Evolutionary conservation across 805 yeast species (phyloP), one percentile per base, ranked within the genome.

Genomic region (Candida montana): DNA sequence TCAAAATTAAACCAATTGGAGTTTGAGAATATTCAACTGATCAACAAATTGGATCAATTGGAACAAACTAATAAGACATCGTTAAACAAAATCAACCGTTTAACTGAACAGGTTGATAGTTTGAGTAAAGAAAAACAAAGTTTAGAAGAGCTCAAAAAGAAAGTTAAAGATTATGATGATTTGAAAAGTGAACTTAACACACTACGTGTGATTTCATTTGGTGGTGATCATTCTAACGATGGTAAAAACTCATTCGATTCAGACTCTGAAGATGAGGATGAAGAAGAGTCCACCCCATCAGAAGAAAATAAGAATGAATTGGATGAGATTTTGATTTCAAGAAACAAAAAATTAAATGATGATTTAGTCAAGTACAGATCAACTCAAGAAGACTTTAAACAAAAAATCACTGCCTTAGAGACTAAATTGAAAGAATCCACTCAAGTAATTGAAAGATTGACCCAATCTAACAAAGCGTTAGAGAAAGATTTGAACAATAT

Each of bases 141-240:
- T 5, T 64, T 84, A 49, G 75, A 74, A 52, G 63, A 64, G 20
- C 73, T 75, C 42, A 55, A 83, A 33, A 64, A 65, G 3, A 59
- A 66, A 26, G 75, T 79, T 39, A 63, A 71, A 2, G 96, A 89
- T 57, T 89, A 90, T 60, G 89, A 84, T 39, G 89, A 86, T 47
- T 58, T 89, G 36, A 88, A 87, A 58, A 74, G 77, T 37, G 96
- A 90, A 54, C 66, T 90, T 49, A 74, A 72, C 16, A 74, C 88
- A 20, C 59, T 89, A 46, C 79, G 83, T 56, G 80, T 81, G 48
- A 81, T 88, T 30, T 87, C 85, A 53, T 83, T 88, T 62, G 90
- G 90, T 49, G 90, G 89, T 48, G 65, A 64, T 26, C 67, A 63
- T 13, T 67, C 58, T 4, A 68, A 63, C 21, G 17, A 7, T 13